Base-by-base conservation (phyloP, 345 rosid genomes). In the Clarkia xantiana region DNA sequence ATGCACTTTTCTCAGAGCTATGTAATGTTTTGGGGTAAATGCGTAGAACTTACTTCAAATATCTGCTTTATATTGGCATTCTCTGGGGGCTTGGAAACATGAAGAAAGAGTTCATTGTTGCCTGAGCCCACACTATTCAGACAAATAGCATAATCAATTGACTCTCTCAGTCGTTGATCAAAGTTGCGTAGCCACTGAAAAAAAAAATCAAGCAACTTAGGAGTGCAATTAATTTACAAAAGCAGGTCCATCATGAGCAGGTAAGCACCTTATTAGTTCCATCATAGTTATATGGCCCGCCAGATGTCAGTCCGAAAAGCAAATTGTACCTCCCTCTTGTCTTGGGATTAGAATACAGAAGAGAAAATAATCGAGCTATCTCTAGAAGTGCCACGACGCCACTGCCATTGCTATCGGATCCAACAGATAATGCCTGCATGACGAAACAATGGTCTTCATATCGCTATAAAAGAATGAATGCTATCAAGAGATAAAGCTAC, bases 371-470 rank as follows among this genome's bases (percentile, higher is more conserved):
- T 72, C 98, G 86, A 65, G 94, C 96, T 60, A 86, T 69, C 66
- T 91, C 98, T 61, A 91, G 96, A 67, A 91, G 89, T 15, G 89
- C 94, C 67, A 76, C 96, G 38, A 83, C 68, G 7, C 98, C 98
- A 55, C 98, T 91, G 41, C 96, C 98, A 73, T 86, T 86, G 80
- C 96, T 91, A 62, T 86, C 96, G 52, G 93, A 81, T 66, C 98
- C 98, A 34, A 79, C 81, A 14, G 98, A 79, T 71, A 91, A 71
- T 65, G 94, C 96, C 98, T 86, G 69, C 73, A 75, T 9, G 52
- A 43, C 56, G 14, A 62, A 62, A 62, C 53, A 29, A 29, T 42
- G 45, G 22, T 53, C 17, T 44, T 55, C 49, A 63, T 22, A 39
- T 1, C 29, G 17, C 36, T 14, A 34, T 57, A 0, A 14, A 8